phyloP scores from a whole-genome alignment of 441 rosid genomes.

The Lepidium campestre region DNA sequence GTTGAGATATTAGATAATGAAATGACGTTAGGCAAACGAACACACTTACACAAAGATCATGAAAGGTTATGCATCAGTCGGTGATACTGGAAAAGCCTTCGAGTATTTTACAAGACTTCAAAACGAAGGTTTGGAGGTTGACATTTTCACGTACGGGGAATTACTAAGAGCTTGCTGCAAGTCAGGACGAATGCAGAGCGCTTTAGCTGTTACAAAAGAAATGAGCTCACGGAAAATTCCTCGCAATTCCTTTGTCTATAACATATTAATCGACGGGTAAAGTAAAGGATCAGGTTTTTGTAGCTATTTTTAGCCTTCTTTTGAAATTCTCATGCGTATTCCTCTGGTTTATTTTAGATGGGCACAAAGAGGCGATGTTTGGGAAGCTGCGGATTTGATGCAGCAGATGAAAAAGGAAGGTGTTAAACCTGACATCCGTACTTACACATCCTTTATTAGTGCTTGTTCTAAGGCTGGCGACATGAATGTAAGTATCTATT shows the following conservation, averaged over 20 bases:
- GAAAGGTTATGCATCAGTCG: slow-evolving; percentile 94
- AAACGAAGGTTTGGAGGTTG: slow-evolving; percentile 81
- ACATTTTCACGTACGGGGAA: slow-evolving; percentile 78
- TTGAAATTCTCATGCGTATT: not conserved
- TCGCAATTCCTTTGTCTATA: slow-evolving; percentile 73
- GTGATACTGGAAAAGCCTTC: slow-evolving; percentile 92
- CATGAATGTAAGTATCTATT: slow-evolving; percentile 58
- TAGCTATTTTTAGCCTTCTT: not conserved
- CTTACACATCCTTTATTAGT: slow-evolving; percentile 89
- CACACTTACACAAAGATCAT: slow-evolving; percentile 92
- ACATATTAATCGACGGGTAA: slow-evolving; percentile 93
- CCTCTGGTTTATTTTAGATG: slow-evolving; percentile 42
- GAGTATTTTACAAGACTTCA: slow-evolving; percentile 77
- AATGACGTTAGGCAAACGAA: slow-evolving; percentile 77
- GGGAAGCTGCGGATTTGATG: slow-evolving; percentile 98
- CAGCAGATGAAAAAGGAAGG: slow-evolving; percentile 88
- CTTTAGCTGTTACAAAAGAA: slow-evolving; percentile 91
- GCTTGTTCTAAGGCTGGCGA: slow-evolving; percentile 98
- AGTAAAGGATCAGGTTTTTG: not conserved
- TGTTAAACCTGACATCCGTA: slow-evolving; percentile 82
- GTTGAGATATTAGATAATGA: slow-evolving; percentile 81
- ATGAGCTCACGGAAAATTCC: slow-evolving; percentile 77
- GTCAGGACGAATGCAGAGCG: slow-evolving; percentile 97
- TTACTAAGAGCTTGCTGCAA: slow-evolving; percentile 96
- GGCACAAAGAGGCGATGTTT: slow-evolving; percentile 97